These are phyloP conservation scores for Phytophthora niederhauseri DNA, from an alignment of 352 stramenopile species.

Conservation along the genomic window DNA sequence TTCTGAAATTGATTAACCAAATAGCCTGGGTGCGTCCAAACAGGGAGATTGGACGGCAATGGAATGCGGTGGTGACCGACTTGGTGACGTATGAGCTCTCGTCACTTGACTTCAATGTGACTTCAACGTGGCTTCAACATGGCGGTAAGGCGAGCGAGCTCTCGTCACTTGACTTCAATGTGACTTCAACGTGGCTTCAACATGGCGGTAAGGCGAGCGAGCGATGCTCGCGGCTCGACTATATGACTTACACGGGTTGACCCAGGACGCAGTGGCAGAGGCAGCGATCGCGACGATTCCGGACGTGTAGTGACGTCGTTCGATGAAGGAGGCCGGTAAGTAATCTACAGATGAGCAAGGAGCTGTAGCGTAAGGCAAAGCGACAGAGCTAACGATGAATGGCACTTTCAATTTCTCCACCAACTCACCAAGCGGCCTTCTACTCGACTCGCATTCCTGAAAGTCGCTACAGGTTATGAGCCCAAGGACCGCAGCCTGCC, in stretches of 20 bases:
- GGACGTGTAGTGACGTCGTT: neutral
- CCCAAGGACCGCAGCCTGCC: conserved; percentile 7
- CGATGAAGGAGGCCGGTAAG: neutral
- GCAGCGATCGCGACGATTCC: neutral
- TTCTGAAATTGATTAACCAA: too few species aligned
- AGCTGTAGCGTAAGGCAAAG: neutral
- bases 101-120: neutral
- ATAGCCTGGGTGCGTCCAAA: neutral
- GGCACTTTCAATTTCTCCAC: neutral
- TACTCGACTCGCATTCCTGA: conserved; percentile 2
- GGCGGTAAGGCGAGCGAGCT: too few species aligned
- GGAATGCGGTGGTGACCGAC: conserved; percentile 1
- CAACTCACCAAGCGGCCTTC: neutral
- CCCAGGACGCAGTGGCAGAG: neutral
- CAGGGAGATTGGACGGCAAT: neutral
- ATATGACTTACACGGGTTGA: neutral
- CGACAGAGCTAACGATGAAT: neutral
- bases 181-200: neutral
- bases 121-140: too few species aligned
- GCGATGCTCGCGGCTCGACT: neutral
- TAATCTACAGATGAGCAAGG: neutral
- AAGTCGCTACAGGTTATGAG: conserved; percentile 6
- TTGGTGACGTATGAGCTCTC: neutral
- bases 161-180: neutral
- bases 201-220: neutral